A percentile compares a stretch with the other conserved stretches of the same genome.
Evolutionary conservation across 2,329 filamentous ascomycete species (phyloP).

Genomic region (Stagonosporopsis vannaccii): DNA sequence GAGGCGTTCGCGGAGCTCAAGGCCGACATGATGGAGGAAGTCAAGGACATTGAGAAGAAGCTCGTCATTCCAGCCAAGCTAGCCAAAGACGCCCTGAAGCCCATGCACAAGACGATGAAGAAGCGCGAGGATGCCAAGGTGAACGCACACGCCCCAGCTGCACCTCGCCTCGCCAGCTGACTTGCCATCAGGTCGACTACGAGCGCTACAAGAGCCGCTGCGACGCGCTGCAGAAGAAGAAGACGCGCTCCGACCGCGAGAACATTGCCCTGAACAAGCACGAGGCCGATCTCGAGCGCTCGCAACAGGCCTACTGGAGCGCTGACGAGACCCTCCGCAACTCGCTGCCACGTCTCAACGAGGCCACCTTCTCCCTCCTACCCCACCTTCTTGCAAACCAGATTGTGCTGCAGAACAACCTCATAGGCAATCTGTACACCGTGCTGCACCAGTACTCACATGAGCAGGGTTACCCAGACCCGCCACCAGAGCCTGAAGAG

Average conservation of each 20-base stretch:
- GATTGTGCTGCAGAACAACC: conserved; percentile 77
- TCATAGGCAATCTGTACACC: conserved; percentile 82
- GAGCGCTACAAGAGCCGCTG: conserved; percentile 78
- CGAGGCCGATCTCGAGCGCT: conserved; percentile 71
- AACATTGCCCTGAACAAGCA: conserved; percentile 74
- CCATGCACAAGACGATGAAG: conserved; percentile 83
- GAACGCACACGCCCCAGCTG: not conserved
- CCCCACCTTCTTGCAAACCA: conserved; percentile 74
- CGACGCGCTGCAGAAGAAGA: conserved; percentile 73
- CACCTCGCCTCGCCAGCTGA: conserved; percentile 13
- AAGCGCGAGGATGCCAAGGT: conserved; percentile 81
- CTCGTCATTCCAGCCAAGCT: conserved; percentile 74
- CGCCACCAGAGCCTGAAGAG: conserved; percentile 74
- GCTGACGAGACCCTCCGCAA: conserved; percentile 77
- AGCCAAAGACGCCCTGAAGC: conserved; percentile 72
- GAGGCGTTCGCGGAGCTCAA: conserved; percentile 74
- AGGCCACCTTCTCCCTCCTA: conserved; percentile 75
- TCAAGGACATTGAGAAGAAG: conserved; percentile 72
- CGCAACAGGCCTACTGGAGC: conserved; percentile 75
- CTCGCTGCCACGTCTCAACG: conserved; percentile 74
- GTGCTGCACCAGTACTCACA: conserved; percentile 76
- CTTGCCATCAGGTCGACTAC: conserved; percentile 68
- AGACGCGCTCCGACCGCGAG: conserved; percentile 74
- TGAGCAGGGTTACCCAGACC: conserved; percentile 72
- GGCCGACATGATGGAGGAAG: conserved; percentile 73